These are phyloP conservation scores for Telopea speciosissima DNA, from an alignment of 177 flowering plant species.

Conservation along the genomic window DNA sequence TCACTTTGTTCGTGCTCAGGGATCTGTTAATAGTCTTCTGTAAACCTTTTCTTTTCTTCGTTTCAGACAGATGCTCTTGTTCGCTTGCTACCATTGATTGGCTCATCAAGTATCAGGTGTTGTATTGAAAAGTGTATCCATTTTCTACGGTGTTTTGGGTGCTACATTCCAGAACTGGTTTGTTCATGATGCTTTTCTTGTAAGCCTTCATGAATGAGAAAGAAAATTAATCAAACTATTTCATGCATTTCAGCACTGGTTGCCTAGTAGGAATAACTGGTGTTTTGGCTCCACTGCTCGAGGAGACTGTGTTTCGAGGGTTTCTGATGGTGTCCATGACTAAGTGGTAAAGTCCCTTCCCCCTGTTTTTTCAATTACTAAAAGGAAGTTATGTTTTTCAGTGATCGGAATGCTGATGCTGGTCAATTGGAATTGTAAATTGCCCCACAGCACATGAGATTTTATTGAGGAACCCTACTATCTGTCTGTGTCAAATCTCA, in stretches of 20 bases:
- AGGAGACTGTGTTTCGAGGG: slow-evolving; percentile 92
- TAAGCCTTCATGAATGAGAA: background rate
- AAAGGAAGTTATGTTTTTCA: background rate
- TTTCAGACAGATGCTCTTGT: slow-evolving; percentile 85
- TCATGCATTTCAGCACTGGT: slow-evolving; percentile 56
- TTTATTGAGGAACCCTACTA: background rate
- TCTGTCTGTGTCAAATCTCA: background rate
- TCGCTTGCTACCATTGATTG: slow-evolving; percentile 84
- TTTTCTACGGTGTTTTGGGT: background rate
- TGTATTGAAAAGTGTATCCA: slow-evolving; percentile 5
- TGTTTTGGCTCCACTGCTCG: slow-evolving; percentile 84
- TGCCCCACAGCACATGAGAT: background rate
- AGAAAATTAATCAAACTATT: slow-evolving; percentile 5
- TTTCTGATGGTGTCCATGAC: slow-evolving; percentile 85
- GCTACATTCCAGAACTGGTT: background rate
- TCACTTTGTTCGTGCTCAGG: background rate
- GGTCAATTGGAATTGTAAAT: background rate
- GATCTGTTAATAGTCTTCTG: background rate
- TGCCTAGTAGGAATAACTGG: slow-evolving; percentile 83
- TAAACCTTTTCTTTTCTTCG: no score
- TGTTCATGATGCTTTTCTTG: background rate
- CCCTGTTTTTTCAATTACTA: background rate
- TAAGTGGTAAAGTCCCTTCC: slow-evolving; percentile 52
- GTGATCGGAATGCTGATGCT: background rate
- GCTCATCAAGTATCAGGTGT: slow-evolving; percentile 84